Percentiles rank a stretch among this genome's conserved stretches.
Evolutionary conservation across 2,329 filamentous ascomycete genomes (phyloP).

Genomic region (Penicillium sp.): DNA sequence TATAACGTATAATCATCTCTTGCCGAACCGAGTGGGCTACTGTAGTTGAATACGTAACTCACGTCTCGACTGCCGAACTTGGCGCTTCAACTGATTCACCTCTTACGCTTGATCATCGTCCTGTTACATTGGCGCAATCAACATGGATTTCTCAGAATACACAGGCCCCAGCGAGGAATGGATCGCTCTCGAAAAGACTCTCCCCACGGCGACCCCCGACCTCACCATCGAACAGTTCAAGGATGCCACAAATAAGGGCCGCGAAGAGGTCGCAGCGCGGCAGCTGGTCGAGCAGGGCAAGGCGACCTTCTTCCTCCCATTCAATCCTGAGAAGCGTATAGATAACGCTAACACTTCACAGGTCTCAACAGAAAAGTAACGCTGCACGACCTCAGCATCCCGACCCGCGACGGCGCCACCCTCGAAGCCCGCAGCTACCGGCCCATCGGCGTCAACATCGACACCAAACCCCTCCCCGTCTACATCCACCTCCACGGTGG

Average conservation of each 20-base stretch:
- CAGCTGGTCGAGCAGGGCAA: constrained; percentile 34
- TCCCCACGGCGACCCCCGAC: constrained; percentile 32
- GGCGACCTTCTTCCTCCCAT: no score
- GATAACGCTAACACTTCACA: constrained; percentile 12
- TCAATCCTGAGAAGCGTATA: no score
- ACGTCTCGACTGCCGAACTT: not conserved
- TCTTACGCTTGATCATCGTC: not conserved
- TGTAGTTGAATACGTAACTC: not conserved
- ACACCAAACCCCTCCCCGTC: constrained; percentile 49
- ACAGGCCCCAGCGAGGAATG: constrained; percentile 51
- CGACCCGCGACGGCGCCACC: constrained; percentile 51
- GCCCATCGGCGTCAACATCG: constrained; percentile 33
- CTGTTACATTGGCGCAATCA: constrained; percentile 11
- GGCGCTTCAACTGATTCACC: not conserved
- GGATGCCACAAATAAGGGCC: constrained; percentile 34
- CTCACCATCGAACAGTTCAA: constrained; percentile 32
- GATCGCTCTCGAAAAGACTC: constrained; percentile 44
- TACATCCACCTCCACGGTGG: constrained; percentile 62
- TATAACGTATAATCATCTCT: no score
- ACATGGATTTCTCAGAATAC: constrained; percentile 49
- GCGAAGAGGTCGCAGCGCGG: constrained; percentile 39
- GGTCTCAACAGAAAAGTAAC: constrained; percentile 36
- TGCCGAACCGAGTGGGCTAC: not conserved
- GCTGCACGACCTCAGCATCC: constrained; percentile 44
- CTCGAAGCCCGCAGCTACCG: constrained; percentile 56